Conservation (phyloP, 2,329 filamentous ascomycete genomes). For the Fusarium goolgardi region DNA sequence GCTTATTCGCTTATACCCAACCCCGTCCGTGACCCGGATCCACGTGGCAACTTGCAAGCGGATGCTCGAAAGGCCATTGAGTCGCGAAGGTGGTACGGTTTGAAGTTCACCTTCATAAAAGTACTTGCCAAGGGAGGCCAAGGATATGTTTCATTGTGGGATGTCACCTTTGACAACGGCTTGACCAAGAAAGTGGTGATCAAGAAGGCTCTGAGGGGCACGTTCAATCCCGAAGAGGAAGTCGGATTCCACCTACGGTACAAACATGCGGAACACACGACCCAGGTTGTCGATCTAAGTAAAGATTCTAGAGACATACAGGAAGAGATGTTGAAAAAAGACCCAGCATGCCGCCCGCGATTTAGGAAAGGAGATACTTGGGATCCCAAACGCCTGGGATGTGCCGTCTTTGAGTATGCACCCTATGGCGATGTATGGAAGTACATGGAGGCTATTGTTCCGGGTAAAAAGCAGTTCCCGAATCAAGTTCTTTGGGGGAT, state of each 20-base stretch:
- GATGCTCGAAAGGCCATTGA: background rate
- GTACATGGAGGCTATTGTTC: conserved; percentile 27
- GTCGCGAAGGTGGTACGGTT: conserved; percentile 28
- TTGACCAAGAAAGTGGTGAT: conserved; percentile 43
- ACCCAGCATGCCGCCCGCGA: background rate
- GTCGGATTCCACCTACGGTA: conserved; percentile 46
- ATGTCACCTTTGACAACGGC: conserved; percentile 40
- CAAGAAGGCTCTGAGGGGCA: conserved; percentile 29
- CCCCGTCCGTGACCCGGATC: background rate
- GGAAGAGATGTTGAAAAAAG: conserved; percentile 2
- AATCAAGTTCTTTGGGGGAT: conserved; percentile 47
- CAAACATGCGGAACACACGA: conserved; percentile 43
- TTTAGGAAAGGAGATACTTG: conserved; percentile 10
- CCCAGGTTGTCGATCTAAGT: conserved; percentile 45
- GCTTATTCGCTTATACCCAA: background rate
- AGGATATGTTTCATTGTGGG: conserved; percentile 45
- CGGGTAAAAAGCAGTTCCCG: conserved; percentile 16
- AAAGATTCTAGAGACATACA: conserved; percentile 21
- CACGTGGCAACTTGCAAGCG: background rate
- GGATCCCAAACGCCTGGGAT: background rate
- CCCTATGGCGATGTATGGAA: conserved; percentile 40
- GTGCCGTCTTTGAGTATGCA: conserved; percentile 47
- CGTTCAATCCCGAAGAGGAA: conserved; percentile 33
- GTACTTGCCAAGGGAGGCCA: conserved; percentile 46
- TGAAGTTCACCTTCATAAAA: conserved; percentile 43